A percentile compares a stretch with the other conserved stretches of the same genome.
phyloP scores from a whole-genome alignment of 2,329 filamentous ascomycete genomes.

The Trichoderma simmonsii region DNA sequence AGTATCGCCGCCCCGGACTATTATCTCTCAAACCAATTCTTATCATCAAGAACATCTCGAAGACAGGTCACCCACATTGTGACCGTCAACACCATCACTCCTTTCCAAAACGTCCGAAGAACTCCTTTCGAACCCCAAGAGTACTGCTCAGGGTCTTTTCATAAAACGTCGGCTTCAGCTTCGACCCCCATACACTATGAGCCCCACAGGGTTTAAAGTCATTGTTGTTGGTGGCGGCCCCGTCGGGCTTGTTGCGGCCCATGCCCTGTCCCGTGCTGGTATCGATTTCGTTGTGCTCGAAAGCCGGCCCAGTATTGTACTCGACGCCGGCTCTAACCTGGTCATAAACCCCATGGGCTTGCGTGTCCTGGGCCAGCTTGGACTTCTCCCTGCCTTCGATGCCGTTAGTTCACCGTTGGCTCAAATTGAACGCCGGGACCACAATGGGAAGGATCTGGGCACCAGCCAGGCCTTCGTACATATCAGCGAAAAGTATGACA shows the following conservation, averaged over 20 bases:
- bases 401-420: not conserved
- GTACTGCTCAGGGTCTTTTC: not conserved
- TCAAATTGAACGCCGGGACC: not conserved
- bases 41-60: not conserved
- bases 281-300: constrained; percentile 33
- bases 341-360: not conserved
- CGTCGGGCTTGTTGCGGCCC: constrained; percentile 30
- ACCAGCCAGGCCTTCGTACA: not conserved
- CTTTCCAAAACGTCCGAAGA: not conserved
- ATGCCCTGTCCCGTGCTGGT: constrained; percentile 30
- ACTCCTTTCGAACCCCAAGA: not conserved
- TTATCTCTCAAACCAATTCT: not conserved
- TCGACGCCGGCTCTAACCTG: not conserved
- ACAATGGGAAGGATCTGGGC: not conserved
- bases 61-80: not conserved
- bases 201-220: not conserved
- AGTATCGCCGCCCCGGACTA: not conserved
- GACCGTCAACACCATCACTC: not conserved
- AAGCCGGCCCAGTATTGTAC: not conserved
- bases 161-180: not conserved
- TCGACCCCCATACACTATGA: not conserved
- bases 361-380: constrained; percentile 19
- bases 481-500: not conserved
- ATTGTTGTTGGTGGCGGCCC: constrained; percentile 34
- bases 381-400: constrained; percentile 15